phyloP scores from a whole-genome alignment of 139 green algal genomes.

The Mychonastes homosphaera region DNA sequence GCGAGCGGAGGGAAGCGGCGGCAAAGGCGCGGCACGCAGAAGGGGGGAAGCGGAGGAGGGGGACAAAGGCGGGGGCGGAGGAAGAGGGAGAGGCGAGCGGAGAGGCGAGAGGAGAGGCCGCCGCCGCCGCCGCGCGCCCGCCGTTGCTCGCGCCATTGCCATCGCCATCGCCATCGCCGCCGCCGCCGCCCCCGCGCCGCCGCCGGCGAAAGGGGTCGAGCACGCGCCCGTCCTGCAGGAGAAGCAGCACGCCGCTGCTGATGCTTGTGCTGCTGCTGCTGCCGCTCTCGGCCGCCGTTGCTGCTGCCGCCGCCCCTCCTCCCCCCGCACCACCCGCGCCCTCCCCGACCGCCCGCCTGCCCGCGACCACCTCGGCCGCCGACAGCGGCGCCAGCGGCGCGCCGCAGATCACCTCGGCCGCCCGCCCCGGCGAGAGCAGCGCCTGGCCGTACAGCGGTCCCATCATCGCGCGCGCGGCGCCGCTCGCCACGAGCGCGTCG shows the following conservation, averaged over 20 bases:
- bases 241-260: slow-evolving; percentile 30
- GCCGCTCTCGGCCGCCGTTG: too few relatives aligned
- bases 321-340: background rate
- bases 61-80: background rate
- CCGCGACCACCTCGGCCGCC: background rate
- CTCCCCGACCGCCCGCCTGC: slow-evolving; percentile 6
- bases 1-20: slow-evolving; percentile 2
- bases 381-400: background rate
- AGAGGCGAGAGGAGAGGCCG: slow-evolving; percentile 3
- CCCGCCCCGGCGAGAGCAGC: slow-evolving; percentile 19
- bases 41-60: background rate
- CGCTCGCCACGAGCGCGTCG: slow-evolving; percentile 4
- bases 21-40: slow-evolving; percentile 20
- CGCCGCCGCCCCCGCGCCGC: background rate
- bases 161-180: slow-evolving; percentile 5
- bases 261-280: too few relatives aligned
- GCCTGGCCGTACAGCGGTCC: slow-evolving; percentile 11
- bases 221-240: slow-evolving; percentile 29
- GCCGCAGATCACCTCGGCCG: background rate
- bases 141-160: slow-evolving; percentile 2
- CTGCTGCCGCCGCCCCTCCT: background rate
- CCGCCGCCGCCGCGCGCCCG: background rate
- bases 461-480: slow-evolving; percentile 18
- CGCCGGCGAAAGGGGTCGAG: slow-evolving; percentile 19
- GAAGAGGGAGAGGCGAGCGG: background rate